Base-by-base conservation (phyloP, 73 alveolate species). In the Paramecium biaurelia region DNA sequence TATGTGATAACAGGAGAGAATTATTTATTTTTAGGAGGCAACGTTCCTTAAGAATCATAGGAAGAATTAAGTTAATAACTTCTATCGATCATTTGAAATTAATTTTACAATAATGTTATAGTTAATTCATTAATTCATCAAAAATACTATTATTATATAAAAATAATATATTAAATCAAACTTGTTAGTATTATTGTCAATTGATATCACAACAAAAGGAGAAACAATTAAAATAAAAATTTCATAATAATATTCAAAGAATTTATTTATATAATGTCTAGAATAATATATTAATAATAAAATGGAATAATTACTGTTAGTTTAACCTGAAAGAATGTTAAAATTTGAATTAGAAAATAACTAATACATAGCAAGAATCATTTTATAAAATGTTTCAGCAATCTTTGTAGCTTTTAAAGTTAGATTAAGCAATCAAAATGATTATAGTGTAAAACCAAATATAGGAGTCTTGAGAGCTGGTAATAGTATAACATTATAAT, bases 401-500 rank as follows among this genome's bases (percentile, higher is more conserved):
- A 32, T 63, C 24, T 63, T 63, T 38, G 86, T 32, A 34, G 86
- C 86, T 34, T 72, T 72, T 35, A 72, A 72, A 38, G 45, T 72
- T 37, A 72, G 86, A 72, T 14, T 72, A 72, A 72, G 58, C 21
- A 72, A 72, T 72, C 86, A 32, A 72, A 37, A 8, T 34, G 86
- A 32, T 35, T 72, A 72, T 72, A 34, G 10, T 34, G 86, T 72
- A 9, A 72, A 38, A 35, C 86, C 86, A 32, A 72, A 23, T 7
- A 72, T 72, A 12, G 86, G 86, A 12, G 86, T 72, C 3, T 72
- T 72, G 38, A 72, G 58, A 15, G 86, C 86, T 15, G 86, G 86
- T 14, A 72, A 72, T 21, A 28, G 57, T 72, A 26, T 63, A 30
- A 30, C 84, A 23, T 63, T 63, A 12, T 5, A 15, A 30, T 63